phyloP scores from a whole-genome alignment of 2,329 filamentous ascomycete genomes.

The Claviceps spartinae region DNA sequence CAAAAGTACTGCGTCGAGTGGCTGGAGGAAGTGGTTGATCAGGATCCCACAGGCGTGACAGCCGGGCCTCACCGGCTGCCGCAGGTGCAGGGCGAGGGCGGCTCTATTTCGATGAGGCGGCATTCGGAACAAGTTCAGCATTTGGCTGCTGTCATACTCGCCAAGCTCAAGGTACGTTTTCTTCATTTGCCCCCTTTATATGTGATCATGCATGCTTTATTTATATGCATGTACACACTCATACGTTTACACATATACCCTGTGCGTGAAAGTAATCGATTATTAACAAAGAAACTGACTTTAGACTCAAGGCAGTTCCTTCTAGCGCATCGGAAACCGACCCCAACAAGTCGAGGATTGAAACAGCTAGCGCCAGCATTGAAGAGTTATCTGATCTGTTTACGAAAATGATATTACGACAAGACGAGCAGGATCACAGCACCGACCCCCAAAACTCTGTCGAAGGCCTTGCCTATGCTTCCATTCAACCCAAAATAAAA shows the following conservation, averaged over 20 bases:
- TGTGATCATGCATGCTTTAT: background rate
- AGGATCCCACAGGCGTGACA: conserved; percentile 46
- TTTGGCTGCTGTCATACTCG: conserved; percentile 60
- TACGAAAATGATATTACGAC: conserved; percentile 49
- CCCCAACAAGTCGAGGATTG: conserved; percentile 29
- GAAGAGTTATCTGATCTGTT: conserved; percentile 53
- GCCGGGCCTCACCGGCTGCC: conserved; percentile 37
- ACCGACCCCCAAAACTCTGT: conserved; percentile 56
- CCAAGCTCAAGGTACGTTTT: conserved; percentile 48
- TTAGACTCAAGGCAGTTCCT: conserved; percentile 39
- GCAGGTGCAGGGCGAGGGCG: conserved; percentile 43
- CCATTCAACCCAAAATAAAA: conserved; percentile 73
- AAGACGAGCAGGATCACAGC: conserved; percentile 35
- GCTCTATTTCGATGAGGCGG: conserved; percentile 44
- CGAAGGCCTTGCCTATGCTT: conserved; percentile 86
- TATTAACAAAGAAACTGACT: conserved; percentile 34
- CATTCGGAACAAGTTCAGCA: conserved; percentile 50
- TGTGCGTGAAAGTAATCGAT: background rate
- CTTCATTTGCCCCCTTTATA: background rate
- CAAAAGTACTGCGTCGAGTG: conserved; percentile 74
- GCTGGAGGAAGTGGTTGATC: conserved; percentile 71
- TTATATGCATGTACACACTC: background rate
- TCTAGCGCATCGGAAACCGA: conserved; percentile 26
- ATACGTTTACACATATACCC: background rate
- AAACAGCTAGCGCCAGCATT: conserved; percentile 44